These are phyloP conservation scores for Fusarium hainanense DNA, from an alignment of 2,329 filamentous ascomycete genomes.

Conservation along the genomic window DNA sequence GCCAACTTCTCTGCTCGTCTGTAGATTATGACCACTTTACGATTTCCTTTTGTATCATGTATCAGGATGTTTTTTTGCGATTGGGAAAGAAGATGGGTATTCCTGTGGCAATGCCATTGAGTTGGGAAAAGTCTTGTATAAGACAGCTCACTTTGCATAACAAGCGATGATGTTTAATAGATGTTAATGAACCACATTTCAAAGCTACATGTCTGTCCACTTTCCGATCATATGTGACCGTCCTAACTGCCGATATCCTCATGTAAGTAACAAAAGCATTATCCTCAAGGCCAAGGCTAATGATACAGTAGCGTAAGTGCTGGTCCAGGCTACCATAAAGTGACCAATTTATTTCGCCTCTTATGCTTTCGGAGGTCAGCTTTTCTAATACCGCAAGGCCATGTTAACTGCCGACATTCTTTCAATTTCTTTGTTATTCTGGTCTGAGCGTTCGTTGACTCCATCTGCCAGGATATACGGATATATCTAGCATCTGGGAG, in stretches of 20 bases:
- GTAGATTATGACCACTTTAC: conserved; percentile 17
- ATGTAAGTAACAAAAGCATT: too few species aligned
- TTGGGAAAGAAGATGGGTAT: not conserved
- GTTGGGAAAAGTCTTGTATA: conserved; percentile 4
- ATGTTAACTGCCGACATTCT: not conserved
- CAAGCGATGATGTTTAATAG: conserved; percentile 22
- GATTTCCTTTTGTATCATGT: conserved; percentile 2
- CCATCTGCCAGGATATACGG: not conserved
- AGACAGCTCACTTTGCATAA: conserved; percentile 30
- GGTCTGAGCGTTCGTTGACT: not conserved
- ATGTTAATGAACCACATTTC: conserved; percentile 21
- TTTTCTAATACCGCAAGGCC: accelerated
- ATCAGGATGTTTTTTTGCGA: not conserved
- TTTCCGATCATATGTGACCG: too few species aligned
- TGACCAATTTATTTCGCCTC: not conserved
- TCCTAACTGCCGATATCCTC: too few species aligned
- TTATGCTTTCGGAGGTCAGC: too few species aligned
- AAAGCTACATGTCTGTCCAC: not conserved
- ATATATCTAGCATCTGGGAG: not conserved
- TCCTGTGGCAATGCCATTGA: conserved; percentile 8
- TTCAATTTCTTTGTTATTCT: not conserved
- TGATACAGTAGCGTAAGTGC: too few species aligned
- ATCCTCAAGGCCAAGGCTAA: too few species aligned
- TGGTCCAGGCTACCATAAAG: too few species aligned
- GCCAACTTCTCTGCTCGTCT: conserved; percentile 29